These are phyloP conservation scores for Scheffersomyces cryptocercus DNA, from an alignment of 1,139 yeast genomes.

Conservation along the genomic window DNA sequence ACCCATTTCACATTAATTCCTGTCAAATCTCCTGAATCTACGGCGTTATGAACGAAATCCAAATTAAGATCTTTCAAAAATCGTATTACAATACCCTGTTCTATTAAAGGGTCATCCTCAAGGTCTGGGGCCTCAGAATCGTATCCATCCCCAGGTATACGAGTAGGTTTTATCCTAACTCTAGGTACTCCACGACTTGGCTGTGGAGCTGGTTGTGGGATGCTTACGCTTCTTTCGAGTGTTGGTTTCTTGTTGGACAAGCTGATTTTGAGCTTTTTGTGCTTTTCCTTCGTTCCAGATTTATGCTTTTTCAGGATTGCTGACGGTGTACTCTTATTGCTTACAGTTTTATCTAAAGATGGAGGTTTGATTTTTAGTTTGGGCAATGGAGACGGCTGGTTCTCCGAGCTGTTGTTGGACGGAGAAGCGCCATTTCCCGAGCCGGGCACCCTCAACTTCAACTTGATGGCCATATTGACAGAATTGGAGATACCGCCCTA, in stretches of 20 bases:
- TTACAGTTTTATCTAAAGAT: slow-evolving; percentile 2
- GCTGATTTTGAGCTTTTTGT: slow-evolving; percentile 24
- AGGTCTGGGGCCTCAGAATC: slow-evolving; percentile 96
- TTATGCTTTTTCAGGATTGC: background rate
- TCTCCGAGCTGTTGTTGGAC: slow-evolving; percentile 2
- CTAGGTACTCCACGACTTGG: slow-evolving; percentile 38
- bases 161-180: slow-evolving; percentile 77
- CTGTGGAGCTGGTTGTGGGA: slow-evolving; percentile 1
- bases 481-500: too few species aligned
- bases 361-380: slow-evolving; percentile 22
- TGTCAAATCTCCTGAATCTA: slow-evolving; percentile 77
- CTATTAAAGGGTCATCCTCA: slow-evolving; percentile 91
- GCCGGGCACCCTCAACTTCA: slow-evolving; percentile 23
- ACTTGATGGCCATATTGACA: slow-evolving; percentile 20
- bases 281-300: slow-evolving; percentile 14
- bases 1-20: slow-evolving; percentile 79
- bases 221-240: background rate
- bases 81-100: slow-evolving; percentile 80
- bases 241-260: slow-evolving; percentile 11
- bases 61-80: slow-evolving; percentile 78
- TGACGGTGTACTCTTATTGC: slow-evolving; percentile 3
- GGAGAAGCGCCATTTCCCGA: background rate
- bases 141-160: slow-evolving; percentile 93
- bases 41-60: slow-evolving; percentile 76
- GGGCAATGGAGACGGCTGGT: slow-evolving; percentile 11